Evolutionary conservation across 1,284 basidiomycete species (phyloP), one percentile per base, ranked within the genome.

Genomic region (Tremellales sp.): DNA sequence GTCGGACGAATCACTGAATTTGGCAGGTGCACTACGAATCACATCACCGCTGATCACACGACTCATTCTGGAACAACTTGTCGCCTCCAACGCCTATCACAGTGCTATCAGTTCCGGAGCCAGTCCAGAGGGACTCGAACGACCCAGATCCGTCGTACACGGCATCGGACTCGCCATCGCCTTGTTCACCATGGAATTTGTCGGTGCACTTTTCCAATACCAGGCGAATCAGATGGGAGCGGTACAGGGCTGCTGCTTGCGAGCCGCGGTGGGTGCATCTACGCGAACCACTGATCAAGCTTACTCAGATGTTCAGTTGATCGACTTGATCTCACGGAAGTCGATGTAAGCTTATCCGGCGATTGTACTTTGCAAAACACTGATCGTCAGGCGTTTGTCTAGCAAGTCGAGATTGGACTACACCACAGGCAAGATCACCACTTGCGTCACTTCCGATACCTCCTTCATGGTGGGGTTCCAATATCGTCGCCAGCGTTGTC

Each of bases 391-490:
- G 56, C 49, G 47, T 13, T 36, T 58, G 25, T 58, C 53, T 15
- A 43, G 48, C 17, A 41, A 22, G 26, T 43, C 58, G 23, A 53
- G 51, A 47, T 19, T 48, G 1, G 48, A 51, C 23, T 42, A 53
- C 27, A 54, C 49, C 3, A 48, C 22, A 27, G 55, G 54, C 11
- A 45, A 48, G 65, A 82, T 86, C 47, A 85, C 82, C 7, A 86
- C 83, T 0, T 81, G 86, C 77, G 84, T 85, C 22, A 81, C 81
- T 3, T 79, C 83, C 23, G 84, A 85, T 23, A 73, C 68, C 2
- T 78, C 76, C 49, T 77, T 76, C 23, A 81, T 83, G 22, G 47
- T 65, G 77, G 78, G 81, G 82, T 47, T 50, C 11, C 8, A 13
- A 6, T 17, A 36, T 36, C 5, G 33, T 4, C 13, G 10, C 15